Base-by-base conservation (phyloP, 2,329 filamentous ascomycete species). In the Aureobasidium mangrovei region DNA sequence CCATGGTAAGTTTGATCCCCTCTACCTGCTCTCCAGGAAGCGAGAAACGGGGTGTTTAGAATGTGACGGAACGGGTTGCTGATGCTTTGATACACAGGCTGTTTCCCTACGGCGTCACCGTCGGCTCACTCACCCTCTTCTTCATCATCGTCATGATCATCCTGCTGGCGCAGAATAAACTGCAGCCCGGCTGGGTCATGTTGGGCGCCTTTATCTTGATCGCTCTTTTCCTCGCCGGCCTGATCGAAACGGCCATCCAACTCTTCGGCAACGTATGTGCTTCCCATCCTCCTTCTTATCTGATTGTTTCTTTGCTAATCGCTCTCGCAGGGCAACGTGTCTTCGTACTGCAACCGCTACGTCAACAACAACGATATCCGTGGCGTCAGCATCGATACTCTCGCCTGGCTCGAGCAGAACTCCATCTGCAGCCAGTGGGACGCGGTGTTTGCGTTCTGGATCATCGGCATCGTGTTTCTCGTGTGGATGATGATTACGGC, bases 401-500 rank as follows among this genome's bases (percentile, higher is more conserved):
- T 84, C 61, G 81, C 80, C 31, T 84, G 77, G 74, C 64, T 84
- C 68, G 77, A 81, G 64, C 81, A 84, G 70, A 74, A 73, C 59
- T 81, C 74, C 55, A 83, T 84, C 24, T 84, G 81, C 64, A 76
- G 80, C 63, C 80, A 77, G 63, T 85, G 82, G 82, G 75, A 78
- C 61, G 79, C 81, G 0, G 77, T 74, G 3, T 84, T 84, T 61
- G 77, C 80, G 7, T 83, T 84, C 61, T 82, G 81, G 70, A 77
- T 85, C 53, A 72, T 84, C 12, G 80, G 80, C 38, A 74, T 74
- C 1, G 75, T 83, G n/a, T 82, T 84, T 61, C 75, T 83, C 63
- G 64, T 84, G 26, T 85, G 81, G 78, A 82, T 84, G 79, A 79
- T 84, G 65, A 68, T 85, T 45, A 78, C 84, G 73, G 78, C 58